Conservation (phyloP, 2,329 filamentous ascomycete species). For the Apiospora pterosperma region DNA sequence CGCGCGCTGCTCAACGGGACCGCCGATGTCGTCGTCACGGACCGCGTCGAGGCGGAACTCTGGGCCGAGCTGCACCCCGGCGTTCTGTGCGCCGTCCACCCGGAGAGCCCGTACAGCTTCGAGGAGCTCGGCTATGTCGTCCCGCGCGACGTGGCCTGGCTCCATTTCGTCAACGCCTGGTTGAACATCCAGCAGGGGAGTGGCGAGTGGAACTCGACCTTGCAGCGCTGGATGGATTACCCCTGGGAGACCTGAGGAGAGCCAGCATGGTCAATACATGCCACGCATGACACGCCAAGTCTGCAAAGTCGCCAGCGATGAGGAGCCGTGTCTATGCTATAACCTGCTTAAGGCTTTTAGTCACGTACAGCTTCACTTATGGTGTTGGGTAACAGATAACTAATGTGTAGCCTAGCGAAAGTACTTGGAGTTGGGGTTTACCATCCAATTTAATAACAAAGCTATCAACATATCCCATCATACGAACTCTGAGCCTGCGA, state of each 20-base stretch:
- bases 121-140: neutral
- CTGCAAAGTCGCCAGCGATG: neutral
- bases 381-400: no score
- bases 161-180: neutral
- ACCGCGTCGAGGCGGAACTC: neutral
- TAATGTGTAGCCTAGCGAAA: no score
- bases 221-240: neutral
- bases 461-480: neutral
- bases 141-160: neutral
- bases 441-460: neutral
- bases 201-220: slow-evolving; percentile 3
- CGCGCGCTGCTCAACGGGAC: neutral
- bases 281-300: neutral
- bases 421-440: no score
- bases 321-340: no score
- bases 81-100: neutral
- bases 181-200: neutral
- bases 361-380: no score
- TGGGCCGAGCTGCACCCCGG: neutral
- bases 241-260: neutral
- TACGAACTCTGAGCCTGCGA: no score
- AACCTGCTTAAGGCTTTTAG: no score
- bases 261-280: neutral
- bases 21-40: neutral
- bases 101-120: slow-evolving; percentile 4